Conservation (phyloP, 2,329 filamentous ascomycete genomes). For the Fusarium albidum region DNA sequence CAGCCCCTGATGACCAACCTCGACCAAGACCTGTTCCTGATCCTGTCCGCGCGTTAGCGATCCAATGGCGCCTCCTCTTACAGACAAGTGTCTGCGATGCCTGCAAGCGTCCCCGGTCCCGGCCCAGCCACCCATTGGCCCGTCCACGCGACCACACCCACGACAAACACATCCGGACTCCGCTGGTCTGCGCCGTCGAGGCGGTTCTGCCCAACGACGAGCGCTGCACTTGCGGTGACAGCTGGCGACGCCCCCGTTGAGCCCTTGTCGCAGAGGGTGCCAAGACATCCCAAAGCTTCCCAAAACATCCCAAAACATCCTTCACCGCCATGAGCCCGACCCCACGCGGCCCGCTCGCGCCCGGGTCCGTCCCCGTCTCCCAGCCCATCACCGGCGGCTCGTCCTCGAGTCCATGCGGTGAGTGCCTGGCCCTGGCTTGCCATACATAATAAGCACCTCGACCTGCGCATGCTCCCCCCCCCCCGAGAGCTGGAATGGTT, state of each 20-base stretch:
- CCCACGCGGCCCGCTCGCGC: slow-evolving; percentile 40
- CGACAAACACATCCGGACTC: slow-evolving; percentile 10
- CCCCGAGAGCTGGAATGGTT: neutral
- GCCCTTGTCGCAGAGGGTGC: slow-evolving; percentile 28
- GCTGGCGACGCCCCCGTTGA: slow-evolving; percentile 29
- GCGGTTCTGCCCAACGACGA: slow-evolving; percentile 29
- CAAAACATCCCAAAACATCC: slow-evolving; percentile 15
- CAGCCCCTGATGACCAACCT: slow-evolving; percentile 26
- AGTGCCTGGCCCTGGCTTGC: slow-evolving; percentile 26
- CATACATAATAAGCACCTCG: slow-evolving; percentile 39
- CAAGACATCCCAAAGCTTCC: slow-evolving; percentile 15
- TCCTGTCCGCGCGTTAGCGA: slow-evolving; percentile 27
- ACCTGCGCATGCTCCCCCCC: slow-evolving; percentile 27
- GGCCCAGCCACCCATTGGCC: slow-evolving; percentile 40
- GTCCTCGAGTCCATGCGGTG: slow-evolving; percentile 29
- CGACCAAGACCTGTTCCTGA: slow-evolving; percentile 33
- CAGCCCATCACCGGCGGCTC: slow-evolving; percentile 21
- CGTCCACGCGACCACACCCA: slow-evolving; percentile 15
- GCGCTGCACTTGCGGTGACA: slow-evolving; percentile 42
- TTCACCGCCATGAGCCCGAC: slow-evolving; percentile 40
- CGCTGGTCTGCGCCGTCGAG: slow-evolving; percentile 25
- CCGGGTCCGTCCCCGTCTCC: slow-evolving; percentile 21
- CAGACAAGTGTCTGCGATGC: slow-evolving; percentile 30
- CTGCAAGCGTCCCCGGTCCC: slow-evolving; percentile 33
- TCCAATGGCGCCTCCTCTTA: slow-evolving; percentile 33